Evolutionary conservation across 106 monocot genomes (phyloP).

Genomic region (Acorus calamus): DNA sequence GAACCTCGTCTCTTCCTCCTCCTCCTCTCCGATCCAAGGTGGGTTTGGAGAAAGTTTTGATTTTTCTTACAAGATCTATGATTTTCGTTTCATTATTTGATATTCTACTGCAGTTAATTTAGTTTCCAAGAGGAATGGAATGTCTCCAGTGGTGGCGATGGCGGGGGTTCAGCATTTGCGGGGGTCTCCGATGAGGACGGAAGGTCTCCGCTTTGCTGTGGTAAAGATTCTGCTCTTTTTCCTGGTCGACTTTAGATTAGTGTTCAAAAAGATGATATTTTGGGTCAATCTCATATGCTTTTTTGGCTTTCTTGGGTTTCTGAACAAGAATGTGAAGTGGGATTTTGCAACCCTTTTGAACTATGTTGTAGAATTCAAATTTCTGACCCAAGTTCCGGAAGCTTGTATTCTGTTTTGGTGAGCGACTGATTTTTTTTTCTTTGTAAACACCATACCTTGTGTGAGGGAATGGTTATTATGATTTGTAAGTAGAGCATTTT

Average conservation of each 20-base stretch:
- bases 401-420: too few species aligned
- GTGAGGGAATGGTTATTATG: too few species aligned
- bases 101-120: not conserved
- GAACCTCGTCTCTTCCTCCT: constrained; percentile 7
- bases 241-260: not conserved
- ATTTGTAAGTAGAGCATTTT: too few species aligned
- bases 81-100: not conserved
- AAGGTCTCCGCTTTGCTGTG: constrained; percentile 32
- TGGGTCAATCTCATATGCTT: not conserved
- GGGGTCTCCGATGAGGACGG: constrained; percentile 23
- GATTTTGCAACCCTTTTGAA: too few species aligned
- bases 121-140: not conserved
- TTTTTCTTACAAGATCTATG: not conserved
- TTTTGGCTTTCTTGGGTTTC: not conserved
- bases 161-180: constrained; percentile 9
- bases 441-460: too few species aligned
- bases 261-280: not conserved
- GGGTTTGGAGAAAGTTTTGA: not conserved
- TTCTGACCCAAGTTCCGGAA: too few species aligned
- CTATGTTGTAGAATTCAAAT: too few species aligned
- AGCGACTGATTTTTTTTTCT: too few species aligned
- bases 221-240: constrained; percentile 7
- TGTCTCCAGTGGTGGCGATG: not conserved
- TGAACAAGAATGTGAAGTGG: too few species aligned
- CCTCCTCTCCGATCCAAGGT: constrained; percentile 14